Percentiles rank a stretch among this genome's conserved stretches.
These are phyloP conservation scores for Mangifera indica DNA, from an alignment of 345 rosid genomes.

Conservation along the genomic window DNA sequence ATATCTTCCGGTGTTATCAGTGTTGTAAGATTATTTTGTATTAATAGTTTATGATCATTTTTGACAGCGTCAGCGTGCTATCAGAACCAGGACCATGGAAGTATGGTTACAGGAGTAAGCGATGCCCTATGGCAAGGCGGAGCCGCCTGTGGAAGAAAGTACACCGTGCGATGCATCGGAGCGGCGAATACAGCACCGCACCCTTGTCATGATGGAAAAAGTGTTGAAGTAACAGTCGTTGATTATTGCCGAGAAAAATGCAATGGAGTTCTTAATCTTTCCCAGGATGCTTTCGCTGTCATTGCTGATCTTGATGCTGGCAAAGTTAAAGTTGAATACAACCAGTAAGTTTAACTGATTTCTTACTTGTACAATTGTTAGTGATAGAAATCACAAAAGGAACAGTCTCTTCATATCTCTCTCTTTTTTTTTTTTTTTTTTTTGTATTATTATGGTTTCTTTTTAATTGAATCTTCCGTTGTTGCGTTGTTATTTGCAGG, in stretches of 20 bases:
- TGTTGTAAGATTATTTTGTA: too few species aligned
- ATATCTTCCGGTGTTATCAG: too few species aligned
- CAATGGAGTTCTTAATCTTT: constrained; percentile 40
- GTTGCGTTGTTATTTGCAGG: too few species aligned
- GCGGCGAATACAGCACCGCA: constrained; percentile 34
- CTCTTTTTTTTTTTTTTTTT: too few species aligned
- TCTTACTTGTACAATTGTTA: too few species aligned
- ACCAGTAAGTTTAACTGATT: constrained; percentile 13
- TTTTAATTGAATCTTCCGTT: too few species aligned
- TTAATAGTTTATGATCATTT: neutral
- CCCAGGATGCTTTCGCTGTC: constrained; percentile 43
- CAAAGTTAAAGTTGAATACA: constrained; percentile 28
- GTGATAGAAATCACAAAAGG: too few species aligned
- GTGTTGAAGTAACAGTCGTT: constrained; percentile 37
- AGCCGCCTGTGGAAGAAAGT: constrained; percentile 40
- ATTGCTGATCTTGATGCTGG: constrained; percentile 51
- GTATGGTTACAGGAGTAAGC: constrained; percentile 52
- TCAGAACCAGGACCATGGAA: constrained; percentile 19
- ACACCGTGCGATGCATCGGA: constrained; percentile 40
- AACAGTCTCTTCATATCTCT: too few species aligned
- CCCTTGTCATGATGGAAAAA: constrained; percentile 37
- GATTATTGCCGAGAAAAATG: constrained; percentile 41
- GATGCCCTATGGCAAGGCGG: constrained; percentile 45
- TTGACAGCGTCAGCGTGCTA: constrained; percentile 46
- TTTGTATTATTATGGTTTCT: too few species aligned